A percentile compares a stretch with the other conserved stretches of the same genome.
These are phyloP conservation scores for Triadica sebifera DNA, from an alignment of 345 rosid species.

Conservation along the genomic window DNA sequence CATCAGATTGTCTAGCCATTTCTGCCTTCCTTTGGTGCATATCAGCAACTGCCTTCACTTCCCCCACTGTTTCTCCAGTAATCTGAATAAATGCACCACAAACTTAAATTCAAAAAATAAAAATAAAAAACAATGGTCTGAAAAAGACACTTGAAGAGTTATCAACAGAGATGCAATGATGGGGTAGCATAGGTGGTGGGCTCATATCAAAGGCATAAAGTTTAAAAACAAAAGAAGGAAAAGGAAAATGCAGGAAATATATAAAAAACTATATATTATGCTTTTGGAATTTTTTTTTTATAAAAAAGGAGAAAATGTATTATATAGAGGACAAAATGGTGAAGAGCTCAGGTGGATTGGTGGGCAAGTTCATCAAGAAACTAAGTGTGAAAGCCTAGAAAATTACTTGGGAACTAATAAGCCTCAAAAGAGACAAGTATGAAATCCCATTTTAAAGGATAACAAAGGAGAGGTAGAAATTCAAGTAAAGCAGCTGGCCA, in stretches of 20 bases:
- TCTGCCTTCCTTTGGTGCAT: conserved; percentile 40
- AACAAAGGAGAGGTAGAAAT: conserved; percentile 59
- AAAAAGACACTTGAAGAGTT: not conserved
- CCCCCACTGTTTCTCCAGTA: conserved; percentile 38
- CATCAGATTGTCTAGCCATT: conserved; percentile 38
- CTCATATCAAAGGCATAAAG: conserved; percentile 18
- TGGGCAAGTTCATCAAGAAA: conserved; percentile 15
- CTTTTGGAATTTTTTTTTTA: not conserved
- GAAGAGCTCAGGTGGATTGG: conserved; percentile 1
- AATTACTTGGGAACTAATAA: not conserved
- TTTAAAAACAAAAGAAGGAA: not conserved
- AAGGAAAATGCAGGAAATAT: not conserved
- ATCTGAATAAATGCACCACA: conserved; percentile 12
- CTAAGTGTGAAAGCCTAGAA: conserved; percentile 13
- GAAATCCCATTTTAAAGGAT: conserved; percentile 33
- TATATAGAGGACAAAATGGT: too few relatives aligned
- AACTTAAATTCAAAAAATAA: too few relatives aligned
- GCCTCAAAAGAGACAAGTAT: conserved; percentile 33
- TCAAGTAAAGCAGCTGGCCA: conserved; percentile 33
- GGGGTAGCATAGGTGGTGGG: conserved; percentile 33
- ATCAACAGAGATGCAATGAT: conserved; percentile 24
- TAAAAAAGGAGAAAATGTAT: too few relatives aligned
- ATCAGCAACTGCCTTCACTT: conserved; percentile 34
- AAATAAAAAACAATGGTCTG: too few relatives aligned
- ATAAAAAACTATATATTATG: not conserved